Percentiles rank a stretch among this genome's conserved stretches.
Conservation (phyloP, 331 rosid genomes). For the Arachis monticola region DNA sequence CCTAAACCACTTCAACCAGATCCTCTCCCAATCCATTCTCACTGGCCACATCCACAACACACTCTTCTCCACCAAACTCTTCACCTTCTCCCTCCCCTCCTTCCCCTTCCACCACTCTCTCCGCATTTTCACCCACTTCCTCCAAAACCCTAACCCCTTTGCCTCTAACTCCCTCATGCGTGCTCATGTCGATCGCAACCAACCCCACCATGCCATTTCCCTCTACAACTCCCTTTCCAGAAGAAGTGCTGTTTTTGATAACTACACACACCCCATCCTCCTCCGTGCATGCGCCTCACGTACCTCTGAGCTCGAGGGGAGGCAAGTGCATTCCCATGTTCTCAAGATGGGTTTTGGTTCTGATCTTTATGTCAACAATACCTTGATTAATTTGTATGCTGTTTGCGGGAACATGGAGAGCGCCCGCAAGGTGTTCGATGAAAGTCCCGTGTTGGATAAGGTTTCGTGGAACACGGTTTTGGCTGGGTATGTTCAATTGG, state of each 20-base stretch:
- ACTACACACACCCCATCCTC: slow-evolving; percentile 42
- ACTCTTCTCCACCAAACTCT: slow-evolving; percentile 39
- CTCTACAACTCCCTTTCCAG: slow-evolving; percentile 23
- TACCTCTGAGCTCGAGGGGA: slow-evolving; percentile 27
- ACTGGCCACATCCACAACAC: slow-evolving; percentile 36
- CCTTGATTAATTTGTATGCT: slow-evolving; percentile 38
- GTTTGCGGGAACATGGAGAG: slow-evolving; percentile 40
- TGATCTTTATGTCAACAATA: slow-evolving; percentile 40
- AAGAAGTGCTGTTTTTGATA: neutral
- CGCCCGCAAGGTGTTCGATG: slow-evolving; percentile 42
- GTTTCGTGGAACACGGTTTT: slow-evolving; percentile 51
- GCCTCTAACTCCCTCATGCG: slow-evolving; percentile 33
- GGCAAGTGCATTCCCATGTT: slow-evolving; percentile 35
- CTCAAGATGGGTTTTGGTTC: slow-evolving; percentile 29
- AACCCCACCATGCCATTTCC: slow-evolving; percentile 28
- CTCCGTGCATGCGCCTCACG: slow-evolving; percentile 38
- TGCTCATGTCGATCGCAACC: slow-evolving; percentile 32
- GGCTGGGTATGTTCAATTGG: slow-evolving; percentile 45
- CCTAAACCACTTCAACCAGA: slow-evolving; percentile 32
- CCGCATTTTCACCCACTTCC: slow-evolving; percentile 37
- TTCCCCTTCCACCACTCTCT: slow-evolving; percentile 35
- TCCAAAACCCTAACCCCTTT: neutral
- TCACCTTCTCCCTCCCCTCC: slow-evolving; percentile 32
- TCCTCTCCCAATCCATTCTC: slow-evolving; percentile 42
- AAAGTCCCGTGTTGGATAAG: slow-evolving; percentile 44